These are phyloP conservation scores for Dactylellina haptotyla DNA, from an alignment of 2,329 filamentous ascomycete genomes.

Conservation along the genomic window DNA sequence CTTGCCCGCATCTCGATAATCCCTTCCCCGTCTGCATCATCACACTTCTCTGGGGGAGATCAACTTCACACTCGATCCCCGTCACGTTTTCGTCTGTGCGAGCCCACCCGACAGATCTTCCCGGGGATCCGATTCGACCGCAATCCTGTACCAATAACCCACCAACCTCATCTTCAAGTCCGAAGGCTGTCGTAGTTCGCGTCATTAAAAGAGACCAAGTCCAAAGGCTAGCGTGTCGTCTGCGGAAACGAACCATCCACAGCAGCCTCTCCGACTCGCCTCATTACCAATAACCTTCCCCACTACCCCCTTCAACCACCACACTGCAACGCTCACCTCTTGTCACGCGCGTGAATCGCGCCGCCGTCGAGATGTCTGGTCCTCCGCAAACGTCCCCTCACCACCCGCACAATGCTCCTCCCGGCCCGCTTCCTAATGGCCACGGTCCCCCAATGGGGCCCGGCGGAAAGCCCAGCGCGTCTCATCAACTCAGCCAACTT, in stretches of 20 bases:
- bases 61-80: background rate
- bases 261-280: too few species aligned
- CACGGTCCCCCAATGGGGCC: slow-evolving; percentile 66
- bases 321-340: slow-evolving; percentile 29
- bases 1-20: slow-evolving; percentile 23
- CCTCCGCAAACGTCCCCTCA: slow-evolving; percentile 71
- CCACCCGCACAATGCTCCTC: slow-evolving; percentile 73
- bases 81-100: background rate
- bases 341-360: slow-evolving; percentile 72
- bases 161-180: too few species aligned
- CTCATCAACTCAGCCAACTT: slow-evolving; percentile 78
- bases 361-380: slow-evolving; percentile 82
- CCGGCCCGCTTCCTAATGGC: slow-evolving; percentile 70
- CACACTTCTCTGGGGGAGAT: slow-evolving; percentile 16
- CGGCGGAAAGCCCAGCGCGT: slow-evolving; percentile 69
- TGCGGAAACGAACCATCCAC: too few species aligned
- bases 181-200: too few species aligned
- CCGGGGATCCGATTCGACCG: background rate
- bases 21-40: slow-evolving; percentile 7
- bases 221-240: too few species aligned
- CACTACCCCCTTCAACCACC: slow-evolving; percentile 19
- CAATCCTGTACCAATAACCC: too few species aligned
- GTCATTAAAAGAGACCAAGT: too few species aligned
- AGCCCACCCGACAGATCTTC: background rate
- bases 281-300: background rate